Evolutionary conservation across 768 basidiomycete species (phyloP).

Genomic region (Scleroderma bovista): DNA sequence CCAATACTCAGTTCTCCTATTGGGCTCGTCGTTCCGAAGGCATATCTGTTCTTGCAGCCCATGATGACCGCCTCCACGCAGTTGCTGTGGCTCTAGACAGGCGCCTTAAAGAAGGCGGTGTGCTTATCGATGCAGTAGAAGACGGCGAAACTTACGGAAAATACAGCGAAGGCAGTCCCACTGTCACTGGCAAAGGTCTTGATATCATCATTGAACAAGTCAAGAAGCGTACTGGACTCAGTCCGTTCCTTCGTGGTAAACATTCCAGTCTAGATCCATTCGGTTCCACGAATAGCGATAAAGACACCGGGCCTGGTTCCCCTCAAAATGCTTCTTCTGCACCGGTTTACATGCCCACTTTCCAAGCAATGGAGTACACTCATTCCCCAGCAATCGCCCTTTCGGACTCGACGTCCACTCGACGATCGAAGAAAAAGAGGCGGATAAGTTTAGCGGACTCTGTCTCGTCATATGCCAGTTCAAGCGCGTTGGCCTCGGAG

Average conservation of each 20-base stretch:
- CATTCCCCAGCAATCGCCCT: slow-evolving; percentile 29
- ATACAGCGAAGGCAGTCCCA: slow-evolving; percentile 31
- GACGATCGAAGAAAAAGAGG: slow-evolving; percentile 31
- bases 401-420: slow-evolving; percentile 22
- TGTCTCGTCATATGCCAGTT: slow-evolving; percentile 30
- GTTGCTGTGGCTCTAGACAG: slow-evolving; percentile 38
- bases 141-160: slow-evolving; percentile 19
- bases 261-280: slow-evolving; percentile 48
- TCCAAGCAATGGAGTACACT: slow-evolving; percentile 35
- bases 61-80: slow-evolving; percentile 36
- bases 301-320: slow-evolving; percentile 26
- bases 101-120: slow-evolving; percentile 33
- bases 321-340: slow-evolving; percentile 19
- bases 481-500: slow-evolving; percentile 12
- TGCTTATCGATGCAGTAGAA: slow-evolving; percentile 24
- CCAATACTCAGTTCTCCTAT: slow-evolving; percentile 50
- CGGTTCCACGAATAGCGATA: slow-evolving; percentile 35
- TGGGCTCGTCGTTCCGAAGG: slow-evolving; percentile 49
- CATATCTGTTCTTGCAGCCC: slow-evolving; percentile 39
- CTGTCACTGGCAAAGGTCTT: slow-evolving; percentile 44
- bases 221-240: slow-evolving; percentile 42
- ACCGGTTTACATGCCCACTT: slow-evolving; percentile 37
- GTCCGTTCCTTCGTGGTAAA: slow-evolving; percentile 46
- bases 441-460: slow-evolving; percentile 32
- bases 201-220: slow-evolving; percentile 44